Evolutionary conservation across 2,329 filamentous ascomycete species (phyloP).

Genomic region (Ploettnerulaceae sp.): DNA sequence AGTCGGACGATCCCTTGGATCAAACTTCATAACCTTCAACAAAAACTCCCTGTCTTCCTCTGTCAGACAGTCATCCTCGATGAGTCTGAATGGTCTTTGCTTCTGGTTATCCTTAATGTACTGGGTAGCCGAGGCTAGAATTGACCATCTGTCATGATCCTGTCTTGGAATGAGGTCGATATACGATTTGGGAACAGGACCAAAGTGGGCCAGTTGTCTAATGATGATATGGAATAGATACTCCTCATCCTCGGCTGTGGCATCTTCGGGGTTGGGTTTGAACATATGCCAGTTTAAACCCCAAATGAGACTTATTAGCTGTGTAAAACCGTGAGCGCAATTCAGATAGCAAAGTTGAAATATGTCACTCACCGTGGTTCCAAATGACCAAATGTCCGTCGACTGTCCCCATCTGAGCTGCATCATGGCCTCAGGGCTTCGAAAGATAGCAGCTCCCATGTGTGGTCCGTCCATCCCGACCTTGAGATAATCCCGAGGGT

Average conservation of each 20-base stretch:
- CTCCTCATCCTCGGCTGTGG: slow-evolving; percentile 25
- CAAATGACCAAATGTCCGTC: slow-evolving; percentile 40
- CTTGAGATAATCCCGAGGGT: slow-evolving; percentile 25
- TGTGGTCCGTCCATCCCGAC: slow-evolving; percentile 21
- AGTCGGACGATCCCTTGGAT: slow-evolving; percentile 29
- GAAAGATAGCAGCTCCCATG: slow-evolving; percentile 37
- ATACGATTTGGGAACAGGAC: slow-evolving; percentile 25
- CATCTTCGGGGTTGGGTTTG: slow-evolving; percentile 26
- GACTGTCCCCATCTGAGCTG: slow-evolving; percentile 35
- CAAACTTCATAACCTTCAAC: slow-evolving; percentile 27
- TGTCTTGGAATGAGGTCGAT: slow-evolving; percentile 24
- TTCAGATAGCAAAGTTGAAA: slow-evolving; percentile 10
- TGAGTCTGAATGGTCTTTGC: slow-evolving; percentile 26
- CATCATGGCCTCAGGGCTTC: slow-evolving; percentile 36
- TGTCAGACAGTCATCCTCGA: slow-evolving; percentile 24
- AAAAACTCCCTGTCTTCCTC: slow-evolving; percentile 24
- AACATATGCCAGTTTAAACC: slow-evolving; percentile 28
- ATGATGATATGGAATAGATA: slow-evolving; percentile 25
- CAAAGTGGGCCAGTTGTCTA: slow-evolving; percentile 25
- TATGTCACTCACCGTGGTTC: slow-evolving; percentile 32
- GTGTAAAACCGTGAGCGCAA: slow-evolving; percentile 21
- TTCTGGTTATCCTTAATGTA: slow-evolving; percentile 23
- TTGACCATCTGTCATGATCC: slow-evolving; percentile 21
- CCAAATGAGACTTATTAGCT: slow-evolving; percentile 30
- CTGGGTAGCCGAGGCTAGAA: slow-evolving; percentile 20